Evolutionary conservation across 352 stramenopile species (phyloP), one percentile per base, ranked within the genome.

Genomic region (Pythium inflatum): DNA sequence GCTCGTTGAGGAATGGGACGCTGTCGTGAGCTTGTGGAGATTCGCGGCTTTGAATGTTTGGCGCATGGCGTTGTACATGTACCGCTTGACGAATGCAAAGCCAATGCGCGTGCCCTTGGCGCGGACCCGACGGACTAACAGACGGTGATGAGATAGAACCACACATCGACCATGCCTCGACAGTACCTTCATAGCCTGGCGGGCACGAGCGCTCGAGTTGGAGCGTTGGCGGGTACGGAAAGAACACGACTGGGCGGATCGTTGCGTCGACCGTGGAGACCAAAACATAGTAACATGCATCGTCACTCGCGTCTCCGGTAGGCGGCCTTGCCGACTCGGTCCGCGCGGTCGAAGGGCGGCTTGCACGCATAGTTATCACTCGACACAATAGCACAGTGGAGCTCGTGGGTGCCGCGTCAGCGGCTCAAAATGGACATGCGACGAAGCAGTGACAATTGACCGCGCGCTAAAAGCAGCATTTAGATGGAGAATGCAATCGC

Each of bases 51-150:
- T 79, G 24, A 93, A 82, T 2, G 78, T 73, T 24, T 91, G 79
- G 8, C 76, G 70, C 57, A 93, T 87, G 5, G 83, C 86, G 40
- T 92, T 92, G 66, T 91, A 93, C 77, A 92, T 85, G 71, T 87
- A 93, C 1, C 86, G 77, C 59, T 88, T 89, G 8, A 81, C 88
- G n/a, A 77, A 81, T 8, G 79, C 68, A n/a, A 89, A 91, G 1
- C 71, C 74, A 18, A 91, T 68, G 7, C 76, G 74, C 28, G 84
- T 14, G 20, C 71, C 71, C 20, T 57, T 54, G 5, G 85, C 40
- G 45, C 82, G 64, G 6, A 66, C 34, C 7, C 48, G 45, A n/a
- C 56, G 78, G 22, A 89, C 79, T 88, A 43, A 49, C 7, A 11
- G 28, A 20, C 49, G 9, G 24, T 28, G 13, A 33, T 2, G 50